A percentile compares a stretch with the other conserved stretches of the same genome.
These are phyloP conservation scores for Pseudogymnoascus pannorum DNA, from an alignment of 2,329 filamentous ascomycete genomes.

Conservation along the genomic window DNA sequence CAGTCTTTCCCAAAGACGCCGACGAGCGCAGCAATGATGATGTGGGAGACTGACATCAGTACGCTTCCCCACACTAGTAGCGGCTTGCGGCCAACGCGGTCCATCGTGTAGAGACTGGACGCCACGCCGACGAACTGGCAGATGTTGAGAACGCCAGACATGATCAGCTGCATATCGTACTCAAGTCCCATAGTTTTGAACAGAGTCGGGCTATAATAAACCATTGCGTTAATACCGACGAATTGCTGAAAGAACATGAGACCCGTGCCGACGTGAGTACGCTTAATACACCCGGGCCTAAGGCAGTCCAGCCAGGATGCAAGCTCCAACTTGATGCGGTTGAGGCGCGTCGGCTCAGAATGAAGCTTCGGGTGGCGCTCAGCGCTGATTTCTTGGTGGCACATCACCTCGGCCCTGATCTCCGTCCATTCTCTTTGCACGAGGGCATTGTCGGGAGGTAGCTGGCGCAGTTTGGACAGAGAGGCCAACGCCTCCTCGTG, in stretches of 20 bases:
- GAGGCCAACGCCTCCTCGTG: constrained; percentile 41
- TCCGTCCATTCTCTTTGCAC: constrained; percentile 44
- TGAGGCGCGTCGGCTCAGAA: constrained; percentile 24
- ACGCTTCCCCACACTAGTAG: constrained; percentile 39
- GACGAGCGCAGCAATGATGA: constrained; percentile 47
- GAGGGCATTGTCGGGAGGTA: constrained; percentile 41
- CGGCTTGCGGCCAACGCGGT: constrained; percentile 38
- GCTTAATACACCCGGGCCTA: constrained; percentile 40
- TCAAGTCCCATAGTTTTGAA: constrained; percentile 44
- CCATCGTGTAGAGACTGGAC: constrained; percentile 42
- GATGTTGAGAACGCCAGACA: constrained; percentile 47
- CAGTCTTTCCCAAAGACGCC: constrained; percentile 44
- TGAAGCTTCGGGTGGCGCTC: constrained; percentile 34
- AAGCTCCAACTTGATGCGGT: constrained; percentile 39
- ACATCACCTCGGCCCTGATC: constrained; percentile 45
- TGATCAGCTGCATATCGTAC: constrained; percentile 40
- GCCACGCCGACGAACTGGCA: constrained; percentile 39
- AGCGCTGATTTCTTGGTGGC: constrained; percentile 39
- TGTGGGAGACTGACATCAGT: constrained; percentile 39
- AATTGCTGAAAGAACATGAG: constrained; percentile 54
- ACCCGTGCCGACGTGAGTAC: constrained; percentile 43
- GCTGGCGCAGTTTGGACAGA: constrained; percentile 41
- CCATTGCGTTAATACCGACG: constrained; percentile 48
- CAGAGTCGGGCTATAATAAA: constrained; percentile 52
- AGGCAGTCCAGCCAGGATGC: constrained; percentile 44